phyloP scores from a whole-genome alignment of 768 basidiomycete species.

The Pleurotus djamor region DNA sequence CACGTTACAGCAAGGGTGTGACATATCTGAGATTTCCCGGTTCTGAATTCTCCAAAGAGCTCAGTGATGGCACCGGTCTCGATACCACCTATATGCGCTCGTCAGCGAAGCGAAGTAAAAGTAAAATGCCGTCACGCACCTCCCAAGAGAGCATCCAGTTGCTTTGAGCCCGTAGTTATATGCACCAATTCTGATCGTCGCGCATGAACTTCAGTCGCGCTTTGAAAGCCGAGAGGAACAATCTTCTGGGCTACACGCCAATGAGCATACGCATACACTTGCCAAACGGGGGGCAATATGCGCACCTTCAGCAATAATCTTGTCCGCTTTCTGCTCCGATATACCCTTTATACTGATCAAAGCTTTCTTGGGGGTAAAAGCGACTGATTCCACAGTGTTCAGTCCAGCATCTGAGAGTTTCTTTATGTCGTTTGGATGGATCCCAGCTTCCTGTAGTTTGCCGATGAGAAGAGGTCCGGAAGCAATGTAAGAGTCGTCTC shows the following conservation, averaged over 20 bases:
- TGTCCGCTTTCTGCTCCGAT: slow-evolving; percentile 96
- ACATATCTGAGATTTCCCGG: slow-evolving; percentile 97
- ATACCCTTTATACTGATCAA: slow-evolving; percentile 93
- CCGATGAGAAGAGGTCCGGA: slow-evolving; percentile 82
- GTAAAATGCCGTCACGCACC: slow-evolving; percentile 40
- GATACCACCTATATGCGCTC: slow-evolving; percentile 68
- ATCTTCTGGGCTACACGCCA: slow-evolving; percentile 79
- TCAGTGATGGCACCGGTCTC: slow-evolving; percentile 99
- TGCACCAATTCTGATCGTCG: slow-evolving; percentile 93
- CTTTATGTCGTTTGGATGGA: slow-evolving; percentile 89
- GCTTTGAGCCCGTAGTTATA: slow-evolving; percentile 96
- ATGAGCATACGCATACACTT: slow-evolving; percentile 3
- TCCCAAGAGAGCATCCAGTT: slow-evolving; percentile 92
- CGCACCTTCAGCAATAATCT: slow-evolving; percentile 88
- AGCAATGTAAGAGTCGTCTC: slow-evolving; percentile 51
- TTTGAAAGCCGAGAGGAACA: slow-evolving; percentile 96
- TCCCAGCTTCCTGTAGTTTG: slow-evolving; percentile 87
- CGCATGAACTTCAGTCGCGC: slow-evolving; percentile 96
- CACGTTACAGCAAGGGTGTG: slow-evolving; percentile 98
- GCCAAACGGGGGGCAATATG: slow-evolving; percentile 7
- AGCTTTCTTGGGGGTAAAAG: slow-evolving; percentile 94
- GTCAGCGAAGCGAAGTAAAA: background rate
- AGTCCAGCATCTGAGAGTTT: slow-evolving; percentile 91
- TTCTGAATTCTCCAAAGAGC: slow-evolving; percentile 97
- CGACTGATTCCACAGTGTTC: slow-evolving; percentile 93